A percentile compares a stretch with the other conserved stretches of the same genome.
phyloP scores from a whole-genome alignment of 495 filamentous ascomycete species.

The Aspergillus coremiiformis region DNA sequence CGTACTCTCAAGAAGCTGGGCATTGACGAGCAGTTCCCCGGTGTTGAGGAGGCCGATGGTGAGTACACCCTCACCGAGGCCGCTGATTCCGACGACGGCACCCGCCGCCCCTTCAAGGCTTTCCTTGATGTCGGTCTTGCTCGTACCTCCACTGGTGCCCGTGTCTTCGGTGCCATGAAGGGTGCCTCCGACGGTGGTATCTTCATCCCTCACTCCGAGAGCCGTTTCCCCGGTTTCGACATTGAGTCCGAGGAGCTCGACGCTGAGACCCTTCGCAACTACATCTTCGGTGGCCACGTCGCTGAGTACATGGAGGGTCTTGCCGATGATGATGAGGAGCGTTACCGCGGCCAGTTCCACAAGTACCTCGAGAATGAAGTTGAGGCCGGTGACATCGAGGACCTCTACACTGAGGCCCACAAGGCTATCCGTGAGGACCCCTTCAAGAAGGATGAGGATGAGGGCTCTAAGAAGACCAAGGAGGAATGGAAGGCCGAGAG shows the following conservation, averaged over 20 bases:
- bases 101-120: slow-evolving; percentile 95
- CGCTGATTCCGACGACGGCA: slow-evolving; percentile 72
- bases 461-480: slow-evolving; percentile 80
- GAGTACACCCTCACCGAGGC: slow-evolving; percentile 93
- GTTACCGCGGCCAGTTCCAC: slow-evolving; percentile 95
- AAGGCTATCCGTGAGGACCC: slow-evolving; percentile 96
- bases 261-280: slow-evolving; percentile 91
- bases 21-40: slow-evolving; percentile 80
- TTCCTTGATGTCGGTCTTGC: slow-evolving; percentile 95
- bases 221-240: slow-evolving; percentile 97
- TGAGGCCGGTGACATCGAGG: slow-evolving; percentile 95
- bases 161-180: slow-evolving; percentile 99
- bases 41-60: slow-evolving; percentile 91
- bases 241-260: slow-evolving; percentile 96
- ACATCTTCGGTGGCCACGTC: slow-evolving; percentile 97
- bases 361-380: slow-evolving; percentile 95
- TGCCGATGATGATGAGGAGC: slow-evolving; percentile 99
- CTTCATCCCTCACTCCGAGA: slow-evolving; percentile 95
- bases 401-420: slow-evolving; percentile 91
- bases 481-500: slow-evolving; percentile 95
- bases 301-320: slow-evolving; percentile 99
- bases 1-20: slow-evolving; percentile 94
- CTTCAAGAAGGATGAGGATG: slow-evolving; percentile 85
- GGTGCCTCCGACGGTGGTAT: slow-evolving; percentile 97
- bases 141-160: slow-evolving; percentile 94